These are phyloP conservation scores for Trametes villosa DNA, from an alignment of 768 basidiomycete genomes.

Conservation along the genomic window DNA sequence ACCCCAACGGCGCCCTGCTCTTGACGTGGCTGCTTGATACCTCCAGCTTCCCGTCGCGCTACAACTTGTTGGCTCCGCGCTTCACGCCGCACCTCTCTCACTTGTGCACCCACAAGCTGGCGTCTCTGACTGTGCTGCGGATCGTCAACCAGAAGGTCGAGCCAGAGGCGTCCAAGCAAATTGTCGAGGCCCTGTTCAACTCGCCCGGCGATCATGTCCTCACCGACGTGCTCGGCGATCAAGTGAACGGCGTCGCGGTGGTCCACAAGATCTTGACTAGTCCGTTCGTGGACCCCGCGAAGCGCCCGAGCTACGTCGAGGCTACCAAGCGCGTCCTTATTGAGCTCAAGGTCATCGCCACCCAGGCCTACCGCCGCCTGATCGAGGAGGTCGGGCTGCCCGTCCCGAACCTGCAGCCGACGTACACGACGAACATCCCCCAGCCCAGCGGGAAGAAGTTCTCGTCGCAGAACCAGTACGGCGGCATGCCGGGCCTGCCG, in stretches of 20 bases:
- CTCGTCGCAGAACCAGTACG: conserved; percentile 56
- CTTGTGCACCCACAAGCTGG: conserved; percentile 96
- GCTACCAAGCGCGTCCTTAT: conserved; percentile 90
- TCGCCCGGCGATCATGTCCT: conserved; percentile 89
- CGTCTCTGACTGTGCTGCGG: conserved; percentile 90
- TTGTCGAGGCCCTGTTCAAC: conserved; percentile 90
- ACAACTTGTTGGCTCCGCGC: conserved; percentile 90
- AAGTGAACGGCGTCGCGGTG: conserved; percentile 93
- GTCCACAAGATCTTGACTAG: conserved; percentile 92
- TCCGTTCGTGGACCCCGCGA: conserved; percentile 74
- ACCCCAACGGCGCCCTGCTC: conserved; percentile 94
- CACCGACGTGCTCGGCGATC: conserved; percentile 93
- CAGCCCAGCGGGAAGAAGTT: conserved; percentile 67
- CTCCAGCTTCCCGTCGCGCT: conserved; percentile 93
- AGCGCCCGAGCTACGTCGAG: conserved; percentile 75
- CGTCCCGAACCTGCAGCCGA: conserved; percentile 84
- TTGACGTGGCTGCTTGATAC: conserved; percentile 97
- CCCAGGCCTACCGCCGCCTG: conserved; percentile 90
- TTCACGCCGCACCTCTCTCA: conserved; percentile 97
- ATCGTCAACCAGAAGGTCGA: conserved; percentile 98
- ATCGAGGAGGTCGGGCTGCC: conserved; percentile 95
- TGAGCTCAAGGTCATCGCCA: conserved; percentile 90
- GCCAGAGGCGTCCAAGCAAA: conserved; percentile 81
- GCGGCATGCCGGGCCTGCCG: conserved; percentile 70
- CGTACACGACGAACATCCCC: conserved; percentile 65